Evolutionary conservation across 176 grass and related monocot species (phyloP).

Genomic region (Avena eriantha): DNA sequence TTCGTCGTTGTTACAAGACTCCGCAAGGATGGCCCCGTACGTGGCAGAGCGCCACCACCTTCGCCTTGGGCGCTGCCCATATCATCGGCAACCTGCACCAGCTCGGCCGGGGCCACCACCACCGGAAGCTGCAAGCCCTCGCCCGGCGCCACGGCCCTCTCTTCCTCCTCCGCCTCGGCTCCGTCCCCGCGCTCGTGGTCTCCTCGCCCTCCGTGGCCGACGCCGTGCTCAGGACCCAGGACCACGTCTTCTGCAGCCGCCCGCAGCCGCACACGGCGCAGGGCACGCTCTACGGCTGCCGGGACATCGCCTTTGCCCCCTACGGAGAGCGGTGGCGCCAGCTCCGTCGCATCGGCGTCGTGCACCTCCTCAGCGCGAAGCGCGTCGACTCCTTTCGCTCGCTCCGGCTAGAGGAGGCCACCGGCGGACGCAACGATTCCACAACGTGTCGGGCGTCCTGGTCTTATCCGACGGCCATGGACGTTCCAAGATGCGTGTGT

Average conservation of each 20-base stretch:
- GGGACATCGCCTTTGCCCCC: constrained; percentile 47
- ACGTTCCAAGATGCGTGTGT: too few species aligned
- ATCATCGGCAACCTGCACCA: constrained; percentile 68
- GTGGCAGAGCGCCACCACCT: constrained; percentile 25
- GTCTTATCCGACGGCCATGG: too few species aligned
- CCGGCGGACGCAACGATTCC: too few species aligned
- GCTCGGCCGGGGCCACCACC: constrained; percentile 42
- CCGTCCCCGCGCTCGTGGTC: constrained; percentile 48
- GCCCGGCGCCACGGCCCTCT: constrained; percentile 1
- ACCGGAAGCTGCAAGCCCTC: constrained; percentile 44
- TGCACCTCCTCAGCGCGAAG: constrained; percentile 56
- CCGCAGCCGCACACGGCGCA: constrained; percentile 29
- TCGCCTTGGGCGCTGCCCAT: constrained; percentile 53
- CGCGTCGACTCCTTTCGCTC: constrained; percentile 59
- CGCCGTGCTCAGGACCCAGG: constrained; percentile 46
- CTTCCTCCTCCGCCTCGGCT: constrained; percentile 6
- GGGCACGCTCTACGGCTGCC: constrained; percentile 44
- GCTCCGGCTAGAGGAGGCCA: constrained; percentile 40
- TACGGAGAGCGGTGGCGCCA: constrained; percentile 69
- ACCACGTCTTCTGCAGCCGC: constrained; percentile 47
- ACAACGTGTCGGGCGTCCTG: too few species aligned
- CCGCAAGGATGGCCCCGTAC: neutral
- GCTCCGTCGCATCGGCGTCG: constrained; percentile 27
- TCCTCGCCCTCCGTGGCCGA: constrained; percentile 56
- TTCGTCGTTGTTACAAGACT: neutral